Conservation (phyloP, 352 stramenopile genomes). For the Aphanomyces stellatus region DNA sequence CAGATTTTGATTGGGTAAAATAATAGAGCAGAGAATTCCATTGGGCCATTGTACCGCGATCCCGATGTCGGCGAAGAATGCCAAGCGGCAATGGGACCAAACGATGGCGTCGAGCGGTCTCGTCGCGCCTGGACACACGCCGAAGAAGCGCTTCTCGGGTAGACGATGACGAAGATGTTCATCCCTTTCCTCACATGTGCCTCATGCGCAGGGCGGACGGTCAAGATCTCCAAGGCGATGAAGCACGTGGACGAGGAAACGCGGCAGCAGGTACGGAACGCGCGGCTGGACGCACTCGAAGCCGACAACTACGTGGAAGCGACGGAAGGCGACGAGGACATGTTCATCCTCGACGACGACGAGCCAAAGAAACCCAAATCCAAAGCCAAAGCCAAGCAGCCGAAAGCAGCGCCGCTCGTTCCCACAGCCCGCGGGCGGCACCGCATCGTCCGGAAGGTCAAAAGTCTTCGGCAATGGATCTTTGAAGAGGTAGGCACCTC, state of each 20-base stretch:
- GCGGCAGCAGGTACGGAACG: slow-evolving; percentile 71
- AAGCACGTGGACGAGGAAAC: slow-evolving; percentile 74
- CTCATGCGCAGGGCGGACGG: slow-evolving; percentile 40
- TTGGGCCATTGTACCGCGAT: no score
- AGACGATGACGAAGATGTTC: neutral
- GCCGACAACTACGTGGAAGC: slow-evolving; percentile 74
- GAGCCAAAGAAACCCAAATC: slow-evolving; percentile 39
- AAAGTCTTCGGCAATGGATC: slow-evolving; percentile 80
- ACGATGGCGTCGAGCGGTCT: slow-evolving; percentile 21
- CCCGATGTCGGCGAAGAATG: slow-evolving; percentile 19
- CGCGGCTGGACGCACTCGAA: slow-evolving; percentile 79
- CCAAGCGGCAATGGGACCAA: slow-evolving; percentile 23
- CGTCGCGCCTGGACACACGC: neutral
- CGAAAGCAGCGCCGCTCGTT: neutral
- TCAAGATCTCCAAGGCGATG: slow-evolving; percentile 78
- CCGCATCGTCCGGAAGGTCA: slow-evolving; percentile 58
- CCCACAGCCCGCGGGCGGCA: neutral
- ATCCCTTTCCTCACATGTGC: no score
- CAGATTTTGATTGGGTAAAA: neutral
- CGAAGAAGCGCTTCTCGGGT: slow-evolving; percentile 19
- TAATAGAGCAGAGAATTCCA: no score
- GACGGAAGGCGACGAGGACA: slow-evolving; percentile 34
- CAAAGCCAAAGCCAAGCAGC: slow-evolving; percentile 25
- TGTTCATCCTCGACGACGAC: slow-evolving; percentile 34
- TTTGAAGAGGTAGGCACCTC: slow-evolving; percentile 85